Evolutionary conservation across 2,329 filamentous ascomycete genomes (phyloP), one percentile per base, ranked within the genome.

Genomic region (Calonectria multiphialidica): DNA sequence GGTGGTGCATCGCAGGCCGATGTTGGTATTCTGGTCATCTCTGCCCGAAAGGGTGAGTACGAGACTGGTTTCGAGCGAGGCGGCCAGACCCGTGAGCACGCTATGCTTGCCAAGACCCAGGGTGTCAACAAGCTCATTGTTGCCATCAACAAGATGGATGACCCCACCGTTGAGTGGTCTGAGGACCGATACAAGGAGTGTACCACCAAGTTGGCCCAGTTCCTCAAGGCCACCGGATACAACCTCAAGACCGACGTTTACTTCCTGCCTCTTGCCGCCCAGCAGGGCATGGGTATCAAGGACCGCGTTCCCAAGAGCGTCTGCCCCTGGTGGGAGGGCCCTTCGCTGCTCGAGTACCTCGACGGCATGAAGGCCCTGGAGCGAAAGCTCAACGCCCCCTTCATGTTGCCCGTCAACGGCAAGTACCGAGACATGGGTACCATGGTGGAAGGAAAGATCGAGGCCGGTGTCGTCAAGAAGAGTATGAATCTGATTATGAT

Each of bases 81-180:
- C 75, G 96, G 97, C 44, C 97, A 99, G 85, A 99, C 97, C 66
- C 92, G 97, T 82, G 97, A 99, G 90, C 96, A 98, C 85, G 97
- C 97, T 69, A 95, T 99, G 88, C 90, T 99, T 82, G 97, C 97
- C 78, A 98, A 98, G 87, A 99, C 97, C 1, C 96, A 98, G 83
- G 97, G 97, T 85, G 97, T 99, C 72, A 98, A 98, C 89, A 98
- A 98, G 87, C 90, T 99, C 68, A 89, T 98, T 55, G 93, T 99
- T 35, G 97, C 90, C 66, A 96, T 98, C 83, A 99, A 99, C 91
- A 99, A 99, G 90, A 99, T 99, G 97, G 97, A 99, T 82, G 97
- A 99, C 82, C 88, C 93, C 13, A 99, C 97, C 3, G 97, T 99
- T 64, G 91, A 98, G 81, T 99, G 97, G 97, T 97, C 94, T 67